Percentiles rank a stretch among this genome's conserved stretches.
These are phyloP conservation scores for Exophiala sp. DNA, from an alignment of 2,329 filamentous ascomycete genomes.

Conservation along the genomic window DNA sequence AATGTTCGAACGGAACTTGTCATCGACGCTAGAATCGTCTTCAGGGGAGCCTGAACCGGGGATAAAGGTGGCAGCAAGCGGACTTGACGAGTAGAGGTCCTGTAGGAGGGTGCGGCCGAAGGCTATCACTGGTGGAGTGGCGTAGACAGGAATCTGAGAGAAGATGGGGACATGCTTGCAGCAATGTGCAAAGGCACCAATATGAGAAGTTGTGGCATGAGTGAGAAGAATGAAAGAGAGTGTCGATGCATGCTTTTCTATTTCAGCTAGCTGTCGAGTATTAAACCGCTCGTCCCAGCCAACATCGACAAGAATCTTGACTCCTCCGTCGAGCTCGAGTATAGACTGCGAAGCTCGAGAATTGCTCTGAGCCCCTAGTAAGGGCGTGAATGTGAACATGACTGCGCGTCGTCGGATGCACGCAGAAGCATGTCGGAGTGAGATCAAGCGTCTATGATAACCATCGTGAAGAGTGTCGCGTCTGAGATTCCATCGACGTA, in stretches of 20 bases:
- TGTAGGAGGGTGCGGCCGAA: constrained; percentile 86
- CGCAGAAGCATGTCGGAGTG: not conserved
- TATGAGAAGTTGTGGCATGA: constrained; percentile 84
- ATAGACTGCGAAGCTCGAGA: constrained; percentile 88
- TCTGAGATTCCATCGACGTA: not conserved
- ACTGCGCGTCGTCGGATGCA: not conserved
- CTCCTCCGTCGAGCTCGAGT: constrained; percentile 89
- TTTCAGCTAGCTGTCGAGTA: constrained; percentile 72
- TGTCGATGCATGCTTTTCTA: constrained; percentile 90
- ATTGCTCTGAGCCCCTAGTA: constrained; percentile 80
- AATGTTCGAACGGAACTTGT: constrained; percentile 45
- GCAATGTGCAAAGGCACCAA: constrained; percentile 92
- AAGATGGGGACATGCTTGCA: constrained; percentile 95
- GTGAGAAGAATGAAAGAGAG: constrained; percentile 92
- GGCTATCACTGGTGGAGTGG: constrained; percentile 87
- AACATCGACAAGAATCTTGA: constrained; percentile 91
- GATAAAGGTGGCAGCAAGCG: constrained; percentile 81
- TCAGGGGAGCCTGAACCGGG: constrained; percentile 44
- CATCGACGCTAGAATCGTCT: constrained; percentile 45
- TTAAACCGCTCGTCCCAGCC: constrained; percentile 96
- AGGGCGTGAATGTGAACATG: constrained; percentile 95
- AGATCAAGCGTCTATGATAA: not conserved
- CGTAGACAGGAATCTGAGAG: constrained; percentile 87
- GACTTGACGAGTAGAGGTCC: constrained; percentile 86
- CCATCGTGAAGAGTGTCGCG: not conserved